Conservation (phyloP, 129 eudicot species). For the Chrysanthemum seticuspe region DNA sequence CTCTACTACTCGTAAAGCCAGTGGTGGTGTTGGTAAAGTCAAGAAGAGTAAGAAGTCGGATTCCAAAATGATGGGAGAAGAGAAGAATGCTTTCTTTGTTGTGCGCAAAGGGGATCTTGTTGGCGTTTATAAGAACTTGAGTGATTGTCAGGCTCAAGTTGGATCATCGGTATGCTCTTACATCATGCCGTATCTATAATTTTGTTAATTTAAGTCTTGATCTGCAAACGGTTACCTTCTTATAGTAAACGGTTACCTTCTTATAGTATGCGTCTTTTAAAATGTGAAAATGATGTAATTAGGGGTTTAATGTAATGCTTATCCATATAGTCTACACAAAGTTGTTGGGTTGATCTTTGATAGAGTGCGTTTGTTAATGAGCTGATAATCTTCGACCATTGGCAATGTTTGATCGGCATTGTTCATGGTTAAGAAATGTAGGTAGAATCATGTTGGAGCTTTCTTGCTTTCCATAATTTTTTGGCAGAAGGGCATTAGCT, state of each 20-base stretch:
- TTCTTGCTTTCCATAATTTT: background rate
- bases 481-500: background rate
- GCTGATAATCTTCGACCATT: background rate
- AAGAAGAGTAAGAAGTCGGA: constrained; percentile 28
- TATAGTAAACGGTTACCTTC: background rate
- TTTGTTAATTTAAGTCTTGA: constrained; percentile 7
- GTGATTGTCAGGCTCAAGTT: constrained; percentile 94
- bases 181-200: background rate
- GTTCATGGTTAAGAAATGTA: background rate
- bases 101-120: constrained; percentile 95
- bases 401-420: background rate
- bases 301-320: background rate
- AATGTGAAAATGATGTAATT: constrained; percentile 6
- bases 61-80: constrained; percentile 54
- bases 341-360: background rate
- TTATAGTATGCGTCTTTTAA: background rate
- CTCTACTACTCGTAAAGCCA: constrained; percentile 45
- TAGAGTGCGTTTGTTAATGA: background rate
- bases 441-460: background rate
- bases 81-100: constrained; percentile 81
- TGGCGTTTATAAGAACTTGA: constrained; percentile 87
- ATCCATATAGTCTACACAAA: background rate
- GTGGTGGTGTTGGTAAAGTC: constrained; percentile 34
- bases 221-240: background rate
- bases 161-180: constrained; percentile 69